Base-by-base conservation (phyloP, 768 basidiomycete genomes). In the Lyophyllum decastes region DNA sequence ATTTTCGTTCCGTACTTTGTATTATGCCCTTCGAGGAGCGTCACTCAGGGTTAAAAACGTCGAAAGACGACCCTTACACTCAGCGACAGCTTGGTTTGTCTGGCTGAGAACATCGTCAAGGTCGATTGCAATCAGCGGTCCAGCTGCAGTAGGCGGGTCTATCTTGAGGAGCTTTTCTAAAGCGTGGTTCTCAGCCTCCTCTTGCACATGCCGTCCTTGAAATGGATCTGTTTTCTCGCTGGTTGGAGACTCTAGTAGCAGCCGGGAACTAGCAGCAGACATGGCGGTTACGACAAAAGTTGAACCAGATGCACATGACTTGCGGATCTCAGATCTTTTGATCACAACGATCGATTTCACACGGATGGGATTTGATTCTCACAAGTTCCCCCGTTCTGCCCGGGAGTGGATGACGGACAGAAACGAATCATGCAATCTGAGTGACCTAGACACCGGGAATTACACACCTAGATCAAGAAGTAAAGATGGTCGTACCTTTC, bases 81-180 rank as follows among this genome's bases (percentile, higher is more conserved):
- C 64, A 16, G 82, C 80, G 19, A 89, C 76, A 22, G 72, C 70
- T 38, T 71, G 59, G 67, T 89, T 90, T n/a, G 87, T 90, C 66
- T 79, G 68, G 59, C 82, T 75, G 55, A 89, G 71, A 35, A 89
- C 88, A 71, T 89, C 88, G 58, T 89, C 87, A 54, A 89, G 63
- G 69, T 89, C 88, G 40, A 88, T 72, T 4, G 86, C 84, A 64
- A 89, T 82, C 49, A 86, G 66, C 25, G 77, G 78, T 54, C 65
- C 68, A 48, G 61, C 55, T 8, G 65, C 60, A 8, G 64, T 56
- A 17, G 71, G 66, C n/a, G 70, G 59, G 11, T 61, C 64, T 35
- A 64, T 58, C 16, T 47, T 52, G 21, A 60, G 17, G 25, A 67
- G 62, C 35, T 58, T 62, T 30, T 66, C 65, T 34, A 78, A 69